Evolutionary conservation across 352 stramenopile genomes (phyloP).

Genomic region (Blastocystis sp.): DNA sequence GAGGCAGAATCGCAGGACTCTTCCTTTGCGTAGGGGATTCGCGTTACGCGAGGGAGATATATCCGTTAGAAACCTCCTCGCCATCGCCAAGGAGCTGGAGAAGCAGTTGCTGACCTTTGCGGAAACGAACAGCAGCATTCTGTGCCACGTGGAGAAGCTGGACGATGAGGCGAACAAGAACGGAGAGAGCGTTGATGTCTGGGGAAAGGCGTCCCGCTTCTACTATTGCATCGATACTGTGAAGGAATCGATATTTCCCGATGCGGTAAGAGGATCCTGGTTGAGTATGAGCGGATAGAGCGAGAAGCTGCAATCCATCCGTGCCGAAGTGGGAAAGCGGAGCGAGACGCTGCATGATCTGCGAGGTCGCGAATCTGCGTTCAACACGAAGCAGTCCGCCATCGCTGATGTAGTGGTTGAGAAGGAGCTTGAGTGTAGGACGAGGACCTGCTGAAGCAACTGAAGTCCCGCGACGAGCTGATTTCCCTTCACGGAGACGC

Average conservation of each 20-base stretch:
- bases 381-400: not conserved
- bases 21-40: not conserved
- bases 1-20: constrained; percentile 22
- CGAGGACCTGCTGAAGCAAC: constrained; percentile 30
- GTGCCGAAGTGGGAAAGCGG: not conserved
- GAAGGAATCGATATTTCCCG: constrained; percentile 24
- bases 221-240: constrained; percentile 18
- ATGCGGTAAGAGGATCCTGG: not conserved
- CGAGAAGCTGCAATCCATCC: not conserved
- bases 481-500: not conserved
- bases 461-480: not conserved
- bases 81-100: constrained; percentile 30
- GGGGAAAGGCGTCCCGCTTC: constrained; percentile 34
- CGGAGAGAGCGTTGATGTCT: not conserved
- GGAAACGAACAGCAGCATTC: constrained; percentile 18
- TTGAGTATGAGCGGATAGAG: not conserved
- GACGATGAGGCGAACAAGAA: not conserved
- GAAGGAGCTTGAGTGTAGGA: not conserved
- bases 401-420: constrained; percentile 2
- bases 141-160: constrained; percentile 6
- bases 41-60: not conserved
- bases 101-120: constrained; percentile 34
- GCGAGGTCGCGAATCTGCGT: not conserved
- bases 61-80: not conserved
- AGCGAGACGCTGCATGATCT: constrained; percentile 1